phyloP scores from a whole-genome alignment of 2,329 filamentous ascomycete genomes.

The Penicillium capsulatum region DNA sequence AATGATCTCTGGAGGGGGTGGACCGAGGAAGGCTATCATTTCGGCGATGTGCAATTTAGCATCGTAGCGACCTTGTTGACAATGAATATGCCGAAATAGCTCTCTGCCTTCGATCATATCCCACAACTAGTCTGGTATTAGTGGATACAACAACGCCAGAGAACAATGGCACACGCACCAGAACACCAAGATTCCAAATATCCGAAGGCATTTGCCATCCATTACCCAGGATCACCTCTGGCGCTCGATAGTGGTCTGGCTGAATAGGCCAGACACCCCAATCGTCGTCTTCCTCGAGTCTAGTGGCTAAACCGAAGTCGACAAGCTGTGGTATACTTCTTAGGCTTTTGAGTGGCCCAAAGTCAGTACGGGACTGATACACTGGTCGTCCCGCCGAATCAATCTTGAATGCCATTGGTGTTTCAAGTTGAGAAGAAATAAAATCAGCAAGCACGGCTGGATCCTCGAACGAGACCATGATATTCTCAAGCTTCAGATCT shows the following conservation, averaged over 20 bases:
- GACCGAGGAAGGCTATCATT: no score
- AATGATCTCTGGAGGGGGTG: slow-evolving; percentile 30
- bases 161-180: slow-evolving; percentile 26
- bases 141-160: no score
- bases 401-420: slow-evolving; percentile 23
- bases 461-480: slow-evolving; percentile 33
- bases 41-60: slow-evolving; percentile 37
- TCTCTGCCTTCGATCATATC: slow-evolving; percentile 30
- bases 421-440: slow-evolving; percentile 14
- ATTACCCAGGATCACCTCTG: slow-evolving; percentile 34
- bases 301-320: slow-evolving; percentile 29
- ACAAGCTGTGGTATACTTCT: slow-evolving; percentile 24
- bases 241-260: slow-evolving; percentile 33
- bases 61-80: slow-evolving; percentile 28
- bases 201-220: slow-evolving; percentile 34
- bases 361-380: slow-evolving; percentile 30
- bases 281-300: slow-evolving; percentile 9
- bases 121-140: no score
- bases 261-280: slow-evolving; percentile 42
- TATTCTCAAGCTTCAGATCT: slow-evolving; percentile 43
- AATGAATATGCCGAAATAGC: slow-evolving; percentile 32
- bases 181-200: slow-evolving; percentile 37
- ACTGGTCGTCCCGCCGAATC: slow-evolving; percentile 24
- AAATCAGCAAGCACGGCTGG: slow-evolving; percentile 13
- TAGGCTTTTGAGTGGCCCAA: slow-evolving; percentile 19